Evolutionary conservation across 495 filamentous ascomycete species (phyloP), one percentile per base, ranked within the genome.

Genomic region (Penicillium alfredii): DNA sequence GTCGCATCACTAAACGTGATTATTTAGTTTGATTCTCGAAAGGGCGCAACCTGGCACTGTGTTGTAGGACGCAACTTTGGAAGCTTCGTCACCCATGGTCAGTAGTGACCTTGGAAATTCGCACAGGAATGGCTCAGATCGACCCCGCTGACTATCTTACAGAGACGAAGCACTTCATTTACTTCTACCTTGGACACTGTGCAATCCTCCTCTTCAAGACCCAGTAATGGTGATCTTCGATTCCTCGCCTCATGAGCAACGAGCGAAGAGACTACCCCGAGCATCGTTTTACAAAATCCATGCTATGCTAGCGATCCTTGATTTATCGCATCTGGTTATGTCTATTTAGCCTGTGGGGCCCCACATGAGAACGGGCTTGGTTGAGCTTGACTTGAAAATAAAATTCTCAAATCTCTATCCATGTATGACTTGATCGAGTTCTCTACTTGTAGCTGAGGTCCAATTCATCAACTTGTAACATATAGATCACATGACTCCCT

Each of bases 101-200:
- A 40, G 73, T 44, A 13, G 9, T 13, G 4, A 26, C 19, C 16
- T 3, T 34, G n/a, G n/a, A n/a, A n/a, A n/a, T n/a, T n/a, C n/a
- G n/a, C n/a, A n/a, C n/a, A n/a, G n/a, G n/a, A n/a, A n/a, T n/a
- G n/a, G n/a, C n/a, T n/a, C n/a, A n/a, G n/a, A n/a, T n/a, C n/a
- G n/a, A n/a, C n/a, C n/a, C n/a, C n/a, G n/a, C 54, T 53, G 11
- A 49, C 13, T 17, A 16, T 17, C 29, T 18, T 30, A 3, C 68
- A 96, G 89, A 99, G 61, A 96, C 92, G 25, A 95, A 95, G 67
- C 92, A 99, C 66, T 99, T 99, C 71, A 96, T 97, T 59, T 99
- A 99, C 72, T 99, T 99, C 75, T 97, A 97, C 68, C 85, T 97
- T 42, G 92, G 92, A 31, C 92, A 96, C 73, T 95, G 86, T 61